Base-by-base conservation (phyloP, 2,329 filamentous ascomycete species). In the Colletotrichum gigasporum region DNA sequence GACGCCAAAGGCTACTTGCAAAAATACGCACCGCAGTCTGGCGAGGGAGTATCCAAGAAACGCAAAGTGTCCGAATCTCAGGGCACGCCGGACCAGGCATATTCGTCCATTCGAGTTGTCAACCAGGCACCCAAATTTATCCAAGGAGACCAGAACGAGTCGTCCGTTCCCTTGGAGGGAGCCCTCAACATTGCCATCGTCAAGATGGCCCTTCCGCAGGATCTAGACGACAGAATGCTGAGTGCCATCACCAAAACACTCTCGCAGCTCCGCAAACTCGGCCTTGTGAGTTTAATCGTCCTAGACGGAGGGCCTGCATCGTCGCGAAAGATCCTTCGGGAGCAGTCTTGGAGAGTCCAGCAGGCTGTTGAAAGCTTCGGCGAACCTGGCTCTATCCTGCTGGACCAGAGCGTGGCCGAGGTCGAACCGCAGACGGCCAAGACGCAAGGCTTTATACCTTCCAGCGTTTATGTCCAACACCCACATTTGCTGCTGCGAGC, bases 1-100 rank as follows among this genome's bases (percentile, higher is more conserved):
- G 96, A 99, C 80, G 94, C 94, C 48, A 94, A 92, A 77, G 90
- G 92, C 35, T 99, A 97, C 74, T 85, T 99, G 14, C 91, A 96
- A 70, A 94, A 93, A 66, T 97, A 97, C 75, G 90, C 70, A 68
- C 72, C 64, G 20, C 51, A 47, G 14, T 30, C 39, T 14, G 63
- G 59, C 26, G 59, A 65, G 26, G 51, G 20, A n/a, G 32, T 14
- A 4, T 34, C 30, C 44, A 45, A 52, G 24, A 65, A 56, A 22
- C 35, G 37, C 37, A 51, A 55, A 28, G 24, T 30, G 8, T n/a
- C 35, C 18, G 28, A 54, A 28, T 16, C 35, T 14, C 37, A 37
- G 34, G 50, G 22, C 11, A 26, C 34, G 18, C 35, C 63, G 41
- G 58, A 52, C 16, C 63, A 65, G 26, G n/a, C 54, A 9, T 55